Evolutionary conservation across 2,329 filamentous ascomycete species (phyloP).

Genomic region (Fusarium sp.): DNA sequence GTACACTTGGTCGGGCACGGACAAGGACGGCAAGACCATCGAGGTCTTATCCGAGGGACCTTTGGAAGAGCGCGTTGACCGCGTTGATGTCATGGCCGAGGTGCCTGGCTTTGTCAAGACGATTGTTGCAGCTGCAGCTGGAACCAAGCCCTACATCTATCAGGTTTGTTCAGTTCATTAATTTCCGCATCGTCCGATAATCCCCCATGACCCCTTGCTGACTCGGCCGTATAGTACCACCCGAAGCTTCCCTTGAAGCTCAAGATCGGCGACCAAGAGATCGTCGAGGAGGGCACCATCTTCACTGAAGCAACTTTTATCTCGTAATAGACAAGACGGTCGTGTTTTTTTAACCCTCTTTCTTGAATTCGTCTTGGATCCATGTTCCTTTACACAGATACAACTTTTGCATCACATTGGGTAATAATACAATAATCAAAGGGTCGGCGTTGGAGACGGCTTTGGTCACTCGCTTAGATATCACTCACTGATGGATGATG

Average conservation of each 20-base stretch:
- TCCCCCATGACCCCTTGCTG: conserved; percentile 29
- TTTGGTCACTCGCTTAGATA: conserved; percentile 48
- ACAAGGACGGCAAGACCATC: conserved; percentile 79
- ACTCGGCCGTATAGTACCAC: conserved; percentile 69
- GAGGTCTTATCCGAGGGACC: conserved; percentile 76
- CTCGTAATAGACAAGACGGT: conserved; percentile 62
- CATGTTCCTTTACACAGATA: conserved; percentile 30
- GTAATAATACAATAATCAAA: conserved; percentile 47
- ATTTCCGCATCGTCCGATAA: background rate
- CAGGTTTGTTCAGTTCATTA: conserved; percentile 69
- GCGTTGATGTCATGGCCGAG: conserved; percentile 94
- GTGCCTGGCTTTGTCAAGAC: conserved; percentile 96
- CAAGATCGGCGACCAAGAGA: conserved; percentile 84
- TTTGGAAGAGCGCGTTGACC: conserved; percentile 78
- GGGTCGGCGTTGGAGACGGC: conserved; percentile 48
- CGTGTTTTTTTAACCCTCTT: background rate
- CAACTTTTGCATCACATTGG: conserved; percentile 42
- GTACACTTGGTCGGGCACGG: conserved; percentile 83
- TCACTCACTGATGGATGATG: conserved; percentile 27
- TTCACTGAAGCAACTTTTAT: conserved; percentile 98
- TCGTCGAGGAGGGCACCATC: conserved; percentile 80
- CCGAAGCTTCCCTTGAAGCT: conserved; percentile 81
- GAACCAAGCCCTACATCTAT: conserved; percentile 98
- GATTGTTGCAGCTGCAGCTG: conserved; percentile 87
- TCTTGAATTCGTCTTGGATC: conserved; percentile 7